Evolutionary conservation across 352 stramenopile genomes (phyloP).

Genomic region (Saprolegnia parasitica): DNA sequence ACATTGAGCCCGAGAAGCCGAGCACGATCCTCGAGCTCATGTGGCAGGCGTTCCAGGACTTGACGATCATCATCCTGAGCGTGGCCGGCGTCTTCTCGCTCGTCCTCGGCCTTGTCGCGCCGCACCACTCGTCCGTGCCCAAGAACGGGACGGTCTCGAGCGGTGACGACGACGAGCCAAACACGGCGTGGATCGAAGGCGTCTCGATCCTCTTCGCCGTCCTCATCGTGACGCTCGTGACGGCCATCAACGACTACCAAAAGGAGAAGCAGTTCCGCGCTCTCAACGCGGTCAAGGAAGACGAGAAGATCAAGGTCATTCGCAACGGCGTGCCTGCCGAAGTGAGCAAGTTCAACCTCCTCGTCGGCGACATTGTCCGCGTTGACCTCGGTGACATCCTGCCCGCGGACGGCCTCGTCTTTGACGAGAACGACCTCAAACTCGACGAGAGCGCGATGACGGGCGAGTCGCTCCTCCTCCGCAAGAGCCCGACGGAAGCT

Average conservation of each 20-base stretch:
- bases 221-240: slow-evolving; percentile 86
- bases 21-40: slow-evolving; percentile 74
- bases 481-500: slow-evolving; percentile 70
- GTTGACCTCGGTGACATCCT: slow-evolving; percentile 84
- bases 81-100: slow-evolving; percentile 53
- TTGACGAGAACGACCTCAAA: slow-evolving; percentile 86
- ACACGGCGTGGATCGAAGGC: slow-evolving; percentile 83
- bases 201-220: slow-evolving; percentile 89
- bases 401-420: slow-evolving; percentile 84
- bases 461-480: slow-evolving; percentile 86
- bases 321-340: slow-evolving; percentile 58
- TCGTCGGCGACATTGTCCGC: slow-evolving; percentile 87
- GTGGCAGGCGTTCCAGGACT: slow-evolving; percentile 83
- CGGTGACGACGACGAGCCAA: not conserved
- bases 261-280: slow-evolving; percentile 88
- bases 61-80: slow-evolving; percentile 66
- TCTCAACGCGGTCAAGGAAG: slow-evolving; percentile 79
- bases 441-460: slow-evolving; percentile 90
- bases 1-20: slow-evolving; percentile 48
- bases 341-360: slow-evolving; percentile 68
- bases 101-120: slow-evolving; percentile 47
- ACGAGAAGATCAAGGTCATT: slow-evolving; percentile 82
- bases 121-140: slow-evolving; percentile 49
- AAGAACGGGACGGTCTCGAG: not conserved
- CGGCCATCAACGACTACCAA: slow-evolving; percentile 88